A percentile compares a stretch with the other conserved stretches of the same genome.
These are phyloP conservation scores for Euphorbia lathyris DNA, from an alignment of 345 rosid genomes.

Conservation along the genomic window DNA sequence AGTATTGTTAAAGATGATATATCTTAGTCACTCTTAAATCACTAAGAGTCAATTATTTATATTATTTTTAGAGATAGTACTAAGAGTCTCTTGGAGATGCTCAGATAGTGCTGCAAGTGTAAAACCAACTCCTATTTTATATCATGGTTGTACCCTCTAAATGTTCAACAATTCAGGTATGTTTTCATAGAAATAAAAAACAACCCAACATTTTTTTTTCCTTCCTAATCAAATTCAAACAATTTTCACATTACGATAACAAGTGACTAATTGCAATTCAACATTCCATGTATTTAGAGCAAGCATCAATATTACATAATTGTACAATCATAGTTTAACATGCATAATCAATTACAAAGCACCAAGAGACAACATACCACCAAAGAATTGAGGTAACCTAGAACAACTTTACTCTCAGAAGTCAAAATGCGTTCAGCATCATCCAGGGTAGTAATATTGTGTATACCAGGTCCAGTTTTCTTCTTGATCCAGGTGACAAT, in stretches of 20 bases:
- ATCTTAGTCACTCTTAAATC: no score
- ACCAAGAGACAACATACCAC: constrained; percentile 44
- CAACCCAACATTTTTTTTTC: not conserved
- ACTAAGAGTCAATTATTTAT: no score
- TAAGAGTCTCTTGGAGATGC: no score
- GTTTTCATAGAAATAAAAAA: not conserved
- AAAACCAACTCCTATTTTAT: not conserved
- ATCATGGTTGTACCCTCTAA: not conserved
- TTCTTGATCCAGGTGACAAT: constrained; percentile 94
- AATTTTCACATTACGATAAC: not conserved
- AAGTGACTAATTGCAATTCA: not conserved
- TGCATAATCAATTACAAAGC: no score
- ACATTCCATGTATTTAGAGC: not conserved
- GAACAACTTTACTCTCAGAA: constrained; percentile 68
- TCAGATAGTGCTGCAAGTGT: not conserved
- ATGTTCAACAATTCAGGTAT: not conserved
- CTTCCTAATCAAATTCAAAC: not conserved
- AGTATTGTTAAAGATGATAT: no score
- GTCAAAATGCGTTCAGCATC: constrained; percentile 83
- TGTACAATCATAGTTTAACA: not conserved
- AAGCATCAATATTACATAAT: not conserved
- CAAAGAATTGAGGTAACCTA: constrained; percentile 85
- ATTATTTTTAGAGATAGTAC: no score
- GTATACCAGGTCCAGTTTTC: constrained; percentile 84
- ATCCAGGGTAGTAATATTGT: constrained; percentile 70